These are phyloP conservation scores for Rhododendron simsii DNA, from an alignment of 148 eudicot species.

Conservation along the genomic window DNA sequence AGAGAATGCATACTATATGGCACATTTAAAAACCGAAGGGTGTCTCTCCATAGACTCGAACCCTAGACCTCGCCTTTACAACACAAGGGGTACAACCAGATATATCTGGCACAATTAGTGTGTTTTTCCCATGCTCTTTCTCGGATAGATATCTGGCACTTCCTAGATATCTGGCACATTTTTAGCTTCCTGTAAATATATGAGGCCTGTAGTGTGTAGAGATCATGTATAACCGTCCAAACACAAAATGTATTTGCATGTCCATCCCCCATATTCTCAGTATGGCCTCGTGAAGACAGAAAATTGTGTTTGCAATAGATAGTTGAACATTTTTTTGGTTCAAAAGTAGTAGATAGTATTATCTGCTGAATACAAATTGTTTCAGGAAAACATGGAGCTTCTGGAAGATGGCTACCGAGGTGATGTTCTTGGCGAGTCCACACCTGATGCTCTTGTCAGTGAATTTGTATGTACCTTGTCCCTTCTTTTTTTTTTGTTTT, in stretches of 20 bases:
- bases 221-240: background rate
- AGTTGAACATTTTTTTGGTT: background rate
- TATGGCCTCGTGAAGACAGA: background rate
- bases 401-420: slow-evolving; percentile 76
- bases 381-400: slow-evolving; percentile 64
- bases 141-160: background rate
- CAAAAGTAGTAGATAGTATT: background rate
- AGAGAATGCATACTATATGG: too few relatives aligned
- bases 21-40: too few relatives aligned
- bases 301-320: background rate
- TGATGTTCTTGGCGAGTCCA: slow-evolving; percentile 86
- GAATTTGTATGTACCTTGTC: slow-evolving; percentile 73
- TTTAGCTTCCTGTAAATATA: background rate
- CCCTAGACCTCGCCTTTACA: too few relatives aligned
- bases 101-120: too few relatives aligned
- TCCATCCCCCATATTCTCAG: background rate
- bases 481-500: background rate
- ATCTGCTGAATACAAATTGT: slow-evolving; percentile 2
- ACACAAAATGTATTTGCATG: background rate
- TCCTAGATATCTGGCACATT: background rate
- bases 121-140: background rate
- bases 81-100: too few relatives aligned
- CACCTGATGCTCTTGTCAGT: slow-evolving; percentile 84
- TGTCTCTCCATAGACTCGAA: too few relatives aligned
- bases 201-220: background rate